phyloP scores from a whole-genome alignment of 2,329 filamentous ascomycete genomes.

The Beauveria varroae region DNA sequence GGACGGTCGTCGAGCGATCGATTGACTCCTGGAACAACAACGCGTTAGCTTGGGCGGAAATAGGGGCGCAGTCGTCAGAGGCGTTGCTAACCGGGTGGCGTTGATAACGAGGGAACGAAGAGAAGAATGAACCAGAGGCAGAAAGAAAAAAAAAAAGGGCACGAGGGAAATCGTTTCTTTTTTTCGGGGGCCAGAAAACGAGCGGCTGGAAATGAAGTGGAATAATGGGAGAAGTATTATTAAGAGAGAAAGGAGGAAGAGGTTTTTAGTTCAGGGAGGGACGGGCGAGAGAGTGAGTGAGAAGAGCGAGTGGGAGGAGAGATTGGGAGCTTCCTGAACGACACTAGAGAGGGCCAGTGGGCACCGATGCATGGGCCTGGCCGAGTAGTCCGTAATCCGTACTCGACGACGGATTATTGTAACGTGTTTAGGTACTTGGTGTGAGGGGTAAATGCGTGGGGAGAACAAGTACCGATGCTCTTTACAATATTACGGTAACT shows the following conservation, averaged over 20 bases:
- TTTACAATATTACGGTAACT: too few species aligned
- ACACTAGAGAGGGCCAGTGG: too few species aligned
- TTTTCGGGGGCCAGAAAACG: slow-evolving; percentile 9
- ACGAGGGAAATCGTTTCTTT: neutral
- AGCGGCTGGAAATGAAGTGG: slow-evolving; percentile 12
- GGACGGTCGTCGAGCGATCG: neutral
- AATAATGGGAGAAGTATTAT: neutral
- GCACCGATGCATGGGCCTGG: too few species aligned
- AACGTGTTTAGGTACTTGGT: neutral
- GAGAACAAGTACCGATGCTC: too few species aligned
- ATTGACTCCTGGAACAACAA: neutral
- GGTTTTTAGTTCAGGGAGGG: slow-evolving; percentile 2
- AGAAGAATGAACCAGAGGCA: neutral
- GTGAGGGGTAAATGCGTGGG: too few species aligned
- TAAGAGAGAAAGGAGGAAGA: slow-evolving; percentile 6
- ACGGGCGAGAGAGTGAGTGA: neutral
- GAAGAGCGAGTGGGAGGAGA: neutral
- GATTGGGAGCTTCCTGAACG: neutral
- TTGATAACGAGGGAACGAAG: slow-evolving; percentile 2
- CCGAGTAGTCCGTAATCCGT: too few species aligned
- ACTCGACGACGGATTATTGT: too few species aligned
- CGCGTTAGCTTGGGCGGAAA: neutral
- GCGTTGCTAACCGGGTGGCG: neutral
- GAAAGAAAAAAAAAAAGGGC: neutral
- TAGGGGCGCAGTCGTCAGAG: neutral